Evolutionary conservation across 2,329 filamentous ascomycete genomes (phyloP).

Genomic region (Microdochium trichocladiopsis): DNA sequence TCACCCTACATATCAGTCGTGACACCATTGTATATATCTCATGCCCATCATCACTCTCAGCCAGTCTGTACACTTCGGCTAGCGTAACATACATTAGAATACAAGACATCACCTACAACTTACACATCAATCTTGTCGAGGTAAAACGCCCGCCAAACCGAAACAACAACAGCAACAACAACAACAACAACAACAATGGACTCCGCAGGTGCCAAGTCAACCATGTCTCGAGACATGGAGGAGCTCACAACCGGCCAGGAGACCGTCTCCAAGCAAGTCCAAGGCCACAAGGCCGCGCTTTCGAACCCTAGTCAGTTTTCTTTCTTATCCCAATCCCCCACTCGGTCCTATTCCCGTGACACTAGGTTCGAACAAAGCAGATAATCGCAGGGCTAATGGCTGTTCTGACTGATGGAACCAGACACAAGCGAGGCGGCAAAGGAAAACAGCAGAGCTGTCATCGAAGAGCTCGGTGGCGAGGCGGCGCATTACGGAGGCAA

Average conservation of each 20-base stretch:
- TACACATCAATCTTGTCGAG: too few relatives aligned
- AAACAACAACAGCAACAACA: neutral
- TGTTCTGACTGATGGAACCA: slow-evolving; percentile 7
- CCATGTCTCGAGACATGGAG: slow-evolving; percentile 6
- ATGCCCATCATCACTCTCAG: too few relatives aligned
- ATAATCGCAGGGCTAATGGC: too few relatives aligned
- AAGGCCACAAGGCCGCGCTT: slow-evolving; percentile 24
- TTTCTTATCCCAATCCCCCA: neutral
- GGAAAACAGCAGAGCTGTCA: slow-evolving; percentile 30
- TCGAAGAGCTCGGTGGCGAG: slow-evolving; percentile 34
- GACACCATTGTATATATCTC: too few relatives aligned
- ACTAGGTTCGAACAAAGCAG: too few relatives aligned
- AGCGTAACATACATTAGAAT: neutral
- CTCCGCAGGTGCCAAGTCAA: slow-evolving; percentile 5
- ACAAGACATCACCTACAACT: neutral
- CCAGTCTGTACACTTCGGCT: too few relatives aligned
- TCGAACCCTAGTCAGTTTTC: slow-evolving; percentile 20
- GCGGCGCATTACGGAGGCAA: slow-evolving; percentile 32
- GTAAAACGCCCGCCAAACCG: too few relatives aligned
- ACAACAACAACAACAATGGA: slow-evolving; percentile 1
- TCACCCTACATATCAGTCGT: too few relatives aligned
- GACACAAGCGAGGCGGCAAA: slow-evolving; percentile 38
- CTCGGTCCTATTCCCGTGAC: too few relatives aligned
- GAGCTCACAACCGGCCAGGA: slow-evolving; percentile 5
- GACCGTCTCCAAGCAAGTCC: slow-evolving; percentile 6